These are phyloP conservation scores for Yamadazyma sp. DNA, from an alignment of 1,139 yeast genomes.

Conservation along the genomic window DNA sequence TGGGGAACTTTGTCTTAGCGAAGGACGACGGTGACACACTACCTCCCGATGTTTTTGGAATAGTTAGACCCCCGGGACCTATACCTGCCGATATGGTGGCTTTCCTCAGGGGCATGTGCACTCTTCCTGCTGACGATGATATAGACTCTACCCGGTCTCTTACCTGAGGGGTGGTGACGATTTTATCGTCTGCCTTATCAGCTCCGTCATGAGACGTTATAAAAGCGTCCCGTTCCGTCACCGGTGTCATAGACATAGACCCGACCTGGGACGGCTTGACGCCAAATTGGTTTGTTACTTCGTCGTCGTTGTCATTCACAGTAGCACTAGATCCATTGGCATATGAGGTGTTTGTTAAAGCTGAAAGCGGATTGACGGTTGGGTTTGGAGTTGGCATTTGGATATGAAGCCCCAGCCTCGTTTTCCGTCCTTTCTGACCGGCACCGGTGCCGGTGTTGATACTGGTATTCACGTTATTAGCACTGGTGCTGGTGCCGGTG, in stretches of 20 bases:
- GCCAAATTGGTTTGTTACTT: constrained; percentile 65
- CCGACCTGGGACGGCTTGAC: constrained; percentile 53
- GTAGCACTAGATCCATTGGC: constrained; percentile 19
- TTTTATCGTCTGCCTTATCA: constrained; percentile 17
- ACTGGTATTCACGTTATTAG: background rate
- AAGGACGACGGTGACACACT: constrained; percentile 9
- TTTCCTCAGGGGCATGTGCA: constrained; percentile 12
- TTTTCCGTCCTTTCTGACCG: constrained; percentile 20
- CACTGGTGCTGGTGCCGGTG: too few relatives aligned
- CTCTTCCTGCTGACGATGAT: constrained; percentile 7
- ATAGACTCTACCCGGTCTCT: constrained; percentile 23
- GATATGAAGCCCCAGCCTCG: constrained; percentile 41
- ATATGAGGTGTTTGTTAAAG: constrained; percentile 26
- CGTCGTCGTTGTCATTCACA: constrained; percentile 19
- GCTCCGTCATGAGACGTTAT: constrained; percentile 9
- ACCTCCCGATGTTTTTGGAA: constrained; percentile 15
- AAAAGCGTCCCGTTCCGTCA: constrained; percentile 54
- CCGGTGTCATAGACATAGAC: constrained; percentile 72
- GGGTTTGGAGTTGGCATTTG: constrained; percentile 52
- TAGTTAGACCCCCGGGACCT: constrained; percentile 14
- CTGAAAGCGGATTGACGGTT: constrained; percentile 33
- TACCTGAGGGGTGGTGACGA: constrained; percentile 9
- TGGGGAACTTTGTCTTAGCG: constrained; percentile 29
- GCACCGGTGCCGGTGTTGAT: background rate
- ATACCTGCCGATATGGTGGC: constrained; percentile 12